phyloP scores from a whole-genome alignment of 1,284 basidiomycete species.

The Trichosporon asahii region DNA sequence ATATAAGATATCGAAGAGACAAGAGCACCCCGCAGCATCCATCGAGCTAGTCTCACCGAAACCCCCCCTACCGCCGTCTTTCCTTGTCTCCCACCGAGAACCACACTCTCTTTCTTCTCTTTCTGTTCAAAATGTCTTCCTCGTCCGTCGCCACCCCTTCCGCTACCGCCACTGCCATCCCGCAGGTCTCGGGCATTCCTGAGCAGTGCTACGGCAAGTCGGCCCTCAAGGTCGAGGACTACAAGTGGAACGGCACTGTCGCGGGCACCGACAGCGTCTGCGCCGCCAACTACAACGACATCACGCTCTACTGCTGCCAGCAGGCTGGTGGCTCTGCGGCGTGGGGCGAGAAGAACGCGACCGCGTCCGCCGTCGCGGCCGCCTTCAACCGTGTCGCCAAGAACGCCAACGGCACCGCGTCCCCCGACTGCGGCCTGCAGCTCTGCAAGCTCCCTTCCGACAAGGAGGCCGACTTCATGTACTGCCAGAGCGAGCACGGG shows the following conservation, averaged over 20 bases:
- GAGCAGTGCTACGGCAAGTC: constrained; percentile 8
- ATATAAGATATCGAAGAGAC: background rate
- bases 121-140: background rate
- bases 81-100: background rate
- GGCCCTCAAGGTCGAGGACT: background rate
- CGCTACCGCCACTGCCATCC: background rate
- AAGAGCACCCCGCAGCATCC: background rate
- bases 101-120: constrained; percentile 2
- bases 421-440: background rate
- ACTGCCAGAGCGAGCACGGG: background rate
- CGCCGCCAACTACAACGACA: constrained; percentile 4
- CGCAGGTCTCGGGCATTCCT: background rate
- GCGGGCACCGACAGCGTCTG: background rate
- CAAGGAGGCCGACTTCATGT: constrained; percentile 11
- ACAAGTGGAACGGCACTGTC: background rate
- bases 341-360: background rate
- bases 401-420: background rate
- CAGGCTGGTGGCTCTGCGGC: background rate
- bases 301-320: constrained; percentile 7
- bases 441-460: background rate
- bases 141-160: background rate
- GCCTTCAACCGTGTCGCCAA: background rate
- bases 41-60: constrained; percentile 1
- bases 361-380: background rate
- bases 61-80: background rate